phyloP scores from a whole-genome alignment of 106 monocot species.

The Platanthera zijinensis region DNA sequence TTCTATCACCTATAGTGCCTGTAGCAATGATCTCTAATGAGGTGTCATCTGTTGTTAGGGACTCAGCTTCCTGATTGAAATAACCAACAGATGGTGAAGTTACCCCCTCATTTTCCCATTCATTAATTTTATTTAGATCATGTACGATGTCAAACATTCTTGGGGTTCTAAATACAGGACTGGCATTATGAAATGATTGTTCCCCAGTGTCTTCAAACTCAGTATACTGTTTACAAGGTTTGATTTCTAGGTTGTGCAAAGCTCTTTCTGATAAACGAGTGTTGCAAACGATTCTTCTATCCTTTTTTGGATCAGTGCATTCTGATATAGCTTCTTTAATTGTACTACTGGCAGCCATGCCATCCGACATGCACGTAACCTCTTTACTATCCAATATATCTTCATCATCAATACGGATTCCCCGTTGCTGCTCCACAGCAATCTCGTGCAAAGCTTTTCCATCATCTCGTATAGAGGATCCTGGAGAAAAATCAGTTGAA shows the following conservation, averaged over 20 bases:
- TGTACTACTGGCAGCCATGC: slow-evolving; percentile 1
- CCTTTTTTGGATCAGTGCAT: background rate
- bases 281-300: background rate
- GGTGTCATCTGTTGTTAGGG: background rate
- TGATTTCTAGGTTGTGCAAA: slow-evolving; percentile 7
- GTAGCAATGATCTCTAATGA: background rate
- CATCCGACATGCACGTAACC: background rate
- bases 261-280: background rate
- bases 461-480: slow-evolving; percentile 10
- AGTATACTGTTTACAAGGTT: slow-evolving; percentile 3
- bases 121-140: slow-evolving; percentile 5
- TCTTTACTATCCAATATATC: background rate
- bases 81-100: slow-evolving; percentile 2
- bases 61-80: slow-evolving; percentile 4
- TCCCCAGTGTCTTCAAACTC: background rate
- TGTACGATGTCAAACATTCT: slow-evolving; percentile 6
- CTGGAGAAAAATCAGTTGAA: background rate
- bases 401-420: slow-evolving; percentile 2
- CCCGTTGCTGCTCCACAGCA: background rate
- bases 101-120: slow-evolving; percentile 11
- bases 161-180: slow-evolving; percentile 5
- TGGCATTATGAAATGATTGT: slow-evolving; percentile 9
- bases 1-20: slow-evolving; percentile 1
- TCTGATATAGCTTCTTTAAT: background rate
- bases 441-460: slow-evolving; percentile 6